Evolutionary conservation across 805 yeast species (phyloP), one percentile per base, ranked within the genome.

Genomic region (Yarrowia sp.): DNA sequence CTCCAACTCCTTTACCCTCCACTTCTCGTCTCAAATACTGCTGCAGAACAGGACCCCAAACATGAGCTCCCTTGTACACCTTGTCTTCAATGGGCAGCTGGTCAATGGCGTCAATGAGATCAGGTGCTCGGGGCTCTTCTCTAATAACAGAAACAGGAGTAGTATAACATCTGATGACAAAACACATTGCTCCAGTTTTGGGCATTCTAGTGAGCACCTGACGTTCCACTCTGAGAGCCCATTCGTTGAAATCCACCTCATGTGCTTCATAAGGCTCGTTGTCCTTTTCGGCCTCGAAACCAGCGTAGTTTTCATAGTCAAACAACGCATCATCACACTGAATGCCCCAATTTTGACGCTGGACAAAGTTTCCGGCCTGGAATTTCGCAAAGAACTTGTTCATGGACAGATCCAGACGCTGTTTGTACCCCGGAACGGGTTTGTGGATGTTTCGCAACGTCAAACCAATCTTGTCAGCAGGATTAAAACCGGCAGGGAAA

Each of bases 401-500:
- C 92, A 87, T 87, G 0, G 90, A 85, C 38, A 77, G 81, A 71
- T 85, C 81, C 71, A 87, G 77, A 71, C 86, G 86, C 62, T 82
- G 83, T 68, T 83, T 79, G 70, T 87, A 87, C 71, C 86, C 85
- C 4, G 92, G 92, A 65, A 87, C 92, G 6, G 81, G 85, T 11
- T 79, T 79, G 69, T 88, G 92, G 67, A 88, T 87, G 11, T 79
- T 77, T 73, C 88, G 90, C 51, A 87, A 73, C 59, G 81, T 82
- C 70, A 79, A 80, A 16, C 92, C 92, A 51, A 88, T 68, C 68
- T 87, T 87, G 65, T 81, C 72, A 67, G 80, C 71, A 73, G 7
- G 93, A 92, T 70, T 85, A 84, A 73, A 89, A 88, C 2, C 93
- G 92, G 2, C 87, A 83, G 1, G 93, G 90, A 69, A 86, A 86